A percentile compares a stretch with the other conserved stretches of the same genome.
Conservation (phyloP, 1,284 basidiomycete species). For the Schizophyllum amplum region DNA sequence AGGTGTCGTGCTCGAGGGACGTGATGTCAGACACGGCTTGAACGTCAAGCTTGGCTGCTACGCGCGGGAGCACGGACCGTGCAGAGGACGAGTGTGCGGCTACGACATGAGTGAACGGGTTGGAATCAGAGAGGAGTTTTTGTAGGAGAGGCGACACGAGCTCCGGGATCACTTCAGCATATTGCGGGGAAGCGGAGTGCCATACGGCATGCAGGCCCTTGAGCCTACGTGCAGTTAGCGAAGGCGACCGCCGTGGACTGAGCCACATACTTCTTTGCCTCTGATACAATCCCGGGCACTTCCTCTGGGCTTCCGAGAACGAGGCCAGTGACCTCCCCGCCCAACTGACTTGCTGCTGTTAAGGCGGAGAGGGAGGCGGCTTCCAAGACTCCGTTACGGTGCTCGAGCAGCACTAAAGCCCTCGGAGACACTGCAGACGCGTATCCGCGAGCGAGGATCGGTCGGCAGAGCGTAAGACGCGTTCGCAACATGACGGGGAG, state of each 20-base stretch:
- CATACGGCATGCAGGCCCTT: constrained; percentile 40
- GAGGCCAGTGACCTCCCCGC: constrained; percentile 84
- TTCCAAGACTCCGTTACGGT: constrained; percentile 77
- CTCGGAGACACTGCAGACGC: constrained; percentile 51
- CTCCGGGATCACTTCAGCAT: constrained; percentile 42
- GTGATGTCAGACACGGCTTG: constrained; percentile 89
- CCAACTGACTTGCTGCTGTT: constrained; percentile 81
- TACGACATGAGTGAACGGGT: constrained; percentile 83
- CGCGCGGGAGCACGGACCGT: constrained; percentile 70
- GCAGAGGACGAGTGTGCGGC: constrained; percentile 54
- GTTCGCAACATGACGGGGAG: background rate
- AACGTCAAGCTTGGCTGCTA: constrained; percentile 81
- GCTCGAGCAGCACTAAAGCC: constrained; percentile 85
- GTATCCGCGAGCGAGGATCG: constrained; percentile 37
- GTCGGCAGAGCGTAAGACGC: constrained; percentile 5
- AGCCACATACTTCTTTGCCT: constrained; percentile 67
- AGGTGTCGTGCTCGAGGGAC: constrained; percentile 68
- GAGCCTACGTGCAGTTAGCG: constrained; percentile 28
- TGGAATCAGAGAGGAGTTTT: constrained; percentile 39
- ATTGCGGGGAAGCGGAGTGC: constrained; percentile 45
- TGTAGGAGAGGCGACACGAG: constrained; percentile 46
- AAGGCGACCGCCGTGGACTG: constrained; percentile 9
- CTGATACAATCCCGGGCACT: constrained; percentile 62
- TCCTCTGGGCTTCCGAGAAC: constrained; percentile 72
- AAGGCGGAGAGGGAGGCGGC: constrained; percentile 84